Evolutionary conservation across 306 rosid genomes (phyloP).

Genomic region (Quillaja saponaria): DNA sequence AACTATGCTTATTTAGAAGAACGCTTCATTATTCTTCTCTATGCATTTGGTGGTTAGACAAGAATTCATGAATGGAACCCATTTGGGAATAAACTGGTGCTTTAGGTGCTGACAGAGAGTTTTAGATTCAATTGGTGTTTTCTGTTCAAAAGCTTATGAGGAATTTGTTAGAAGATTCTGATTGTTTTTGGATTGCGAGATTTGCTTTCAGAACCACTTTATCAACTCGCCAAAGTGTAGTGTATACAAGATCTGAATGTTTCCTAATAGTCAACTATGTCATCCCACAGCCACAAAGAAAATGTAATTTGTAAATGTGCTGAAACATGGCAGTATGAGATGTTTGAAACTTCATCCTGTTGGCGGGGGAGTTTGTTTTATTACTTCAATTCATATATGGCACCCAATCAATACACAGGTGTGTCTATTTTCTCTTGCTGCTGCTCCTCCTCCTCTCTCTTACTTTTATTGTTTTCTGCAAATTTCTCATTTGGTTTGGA

Average conservation of each 20-base stretch:
- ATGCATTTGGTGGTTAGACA: constrained; percentile 24
- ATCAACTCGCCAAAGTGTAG: neutral
- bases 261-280: neutral
- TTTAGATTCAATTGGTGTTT: neutral
- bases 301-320: constrained; percentile 9
- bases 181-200: constrained; percentile 21
- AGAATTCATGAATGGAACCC: constrained; percentile 21
- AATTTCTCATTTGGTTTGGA: no score
- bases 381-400: no score
- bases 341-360: no score
- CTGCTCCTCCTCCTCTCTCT: no score
- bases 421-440: no score
- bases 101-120: constrained; percentile 3
- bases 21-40: constrained; percentile 2
- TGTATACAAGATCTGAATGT: neutral
- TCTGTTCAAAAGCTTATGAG: constrained; percentile 23
- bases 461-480: no score
- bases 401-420: no score
- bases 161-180: constrained; percentile 22
- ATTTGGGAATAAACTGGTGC: constrained; percentile 14
- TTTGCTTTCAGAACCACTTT: constrained; percentile 18
- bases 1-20: constrained; percentile 52
- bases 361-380: no score
- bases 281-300: constrained; percentile 16
- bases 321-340: neutral